Evolutionary conservation across 2,329 filamentous ascomycete species (phyloP).

Genomic region (Dactylellina parvicollis): DNA sequence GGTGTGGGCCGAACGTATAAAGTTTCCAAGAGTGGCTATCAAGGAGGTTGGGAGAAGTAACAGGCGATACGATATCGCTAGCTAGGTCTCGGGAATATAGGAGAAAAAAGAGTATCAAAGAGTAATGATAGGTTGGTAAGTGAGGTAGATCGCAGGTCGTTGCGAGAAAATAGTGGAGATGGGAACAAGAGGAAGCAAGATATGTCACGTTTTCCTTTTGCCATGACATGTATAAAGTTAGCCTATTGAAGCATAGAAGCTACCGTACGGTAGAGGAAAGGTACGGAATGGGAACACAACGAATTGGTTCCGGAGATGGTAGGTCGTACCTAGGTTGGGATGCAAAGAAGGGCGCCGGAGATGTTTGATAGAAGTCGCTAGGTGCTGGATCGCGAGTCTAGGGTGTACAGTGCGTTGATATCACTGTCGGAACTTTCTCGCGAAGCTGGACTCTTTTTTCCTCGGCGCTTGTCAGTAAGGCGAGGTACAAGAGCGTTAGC

Average conservation of each 20-base stretch:
- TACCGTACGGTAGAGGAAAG: constrained; percentile 29
- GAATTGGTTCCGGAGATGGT: constrained; percentile 2
- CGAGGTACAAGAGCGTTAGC: background rate
- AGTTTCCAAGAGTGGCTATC: background rate
- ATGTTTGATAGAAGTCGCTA: constrained; percentile 35
- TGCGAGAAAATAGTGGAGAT: constrained; percentile 27
- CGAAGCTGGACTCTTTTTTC: constrained; percentile 34
- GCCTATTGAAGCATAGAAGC: constrained; percentile 45
- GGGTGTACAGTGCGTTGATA: constrained; percentile 5
- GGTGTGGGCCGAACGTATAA: constrained; percentile 16
- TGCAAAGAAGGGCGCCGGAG: constrained; percentile 17
- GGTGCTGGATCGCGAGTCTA: constrained; percentile 42
- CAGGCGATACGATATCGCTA: constrained; percentile 20
- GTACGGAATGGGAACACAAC: constrained; percentile 32
- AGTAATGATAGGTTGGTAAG: background rate
- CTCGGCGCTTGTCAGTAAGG: constrained; percentile 34
- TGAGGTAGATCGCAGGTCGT: constrained; percentile 23
- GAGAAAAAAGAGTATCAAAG: constrained; percentile 13
- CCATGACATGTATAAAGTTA: constrained; percentile 31
- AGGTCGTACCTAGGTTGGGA: constrained; percentile 36
- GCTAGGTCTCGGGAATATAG: constrained; percentile 22
- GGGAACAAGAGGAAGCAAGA: constrained; percentile 1
- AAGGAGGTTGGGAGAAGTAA: background rate
- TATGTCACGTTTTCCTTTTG: constrained; percentile 22
- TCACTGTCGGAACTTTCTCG: constrained; percentile 42